phyloP scores from a whole-genome alignment of 202 grass and related monocot genomes.

The Brachypodium distachyon region DNA sequence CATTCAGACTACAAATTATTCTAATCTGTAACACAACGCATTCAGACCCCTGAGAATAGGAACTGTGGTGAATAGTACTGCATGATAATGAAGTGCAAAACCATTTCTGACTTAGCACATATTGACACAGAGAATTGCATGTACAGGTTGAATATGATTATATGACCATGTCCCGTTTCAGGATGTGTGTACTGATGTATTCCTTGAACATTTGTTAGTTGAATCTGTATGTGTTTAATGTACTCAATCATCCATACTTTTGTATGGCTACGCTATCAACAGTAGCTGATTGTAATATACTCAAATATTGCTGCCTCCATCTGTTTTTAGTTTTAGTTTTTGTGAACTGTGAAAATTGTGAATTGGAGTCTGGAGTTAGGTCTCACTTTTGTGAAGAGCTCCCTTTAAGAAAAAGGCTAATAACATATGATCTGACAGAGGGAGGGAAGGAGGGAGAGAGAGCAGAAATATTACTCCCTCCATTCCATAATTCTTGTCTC shows the following conservation, averaged over 20 bases:
- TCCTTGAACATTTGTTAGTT: not conserved
- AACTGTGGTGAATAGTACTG: not conserved
- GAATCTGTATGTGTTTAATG: not conserved
- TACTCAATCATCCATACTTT: not conserved
- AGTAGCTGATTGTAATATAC: not conserved
- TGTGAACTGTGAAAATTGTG: not conserved
- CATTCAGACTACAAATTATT: not conserved
- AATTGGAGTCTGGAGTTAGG: not conserved
- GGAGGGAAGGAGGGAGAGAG: not conserved
- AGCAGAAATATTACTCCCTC: not conserved
- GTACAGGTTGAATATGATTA: not conserved
- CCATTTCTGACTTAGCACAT: not conserved
- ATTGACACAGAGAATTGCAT: not conserved
- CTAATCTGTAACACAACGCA: not conserved
- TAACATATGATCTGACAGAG: not conserved
- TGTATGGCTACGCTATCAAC: not conserved
- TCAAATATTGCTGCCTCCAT: not conserved
- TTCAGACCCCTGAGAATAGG: not conserved
- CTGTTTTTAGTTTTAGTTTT: not conserved
- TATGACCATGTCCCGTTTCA: not conserved
- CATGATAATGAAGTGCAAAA: not conserved
- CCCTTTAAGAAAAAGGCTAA: constrained; percentile 22
- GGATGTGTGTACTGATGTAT: not conserved
- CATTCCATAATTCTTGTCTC: no score
- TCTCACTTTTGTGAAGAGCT: constrained; percentile 14